These are phyloP conservation scores for Thelonectria blattea DNA, from an alignment of 2,329 filamentous ascomycete genomes.

Conservation along the genomic window DNA sequence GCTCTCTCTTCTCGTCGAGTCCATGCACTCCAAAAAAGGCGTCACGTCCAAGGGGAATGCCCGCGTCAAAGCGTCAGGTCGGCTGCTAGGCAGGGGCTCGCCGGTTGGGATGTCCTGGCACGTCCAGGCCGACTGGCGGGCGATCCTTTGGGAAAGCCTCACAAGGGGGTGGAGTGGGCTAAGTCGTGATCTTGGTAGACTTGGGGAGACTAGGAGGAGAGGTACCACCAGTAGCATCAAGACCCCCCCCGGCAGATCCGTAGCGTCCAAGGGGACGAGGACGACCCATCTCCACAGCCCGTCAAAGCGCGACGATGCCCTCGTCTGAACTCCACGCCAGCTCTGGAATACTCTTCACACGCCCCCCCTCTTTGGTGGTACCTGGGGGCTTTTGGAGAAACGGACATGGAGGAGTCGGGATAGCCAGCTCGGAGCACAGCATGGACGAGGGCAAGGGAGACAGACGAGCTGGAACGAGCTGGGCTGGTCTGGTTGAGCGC, in stretches of 20 bases:
- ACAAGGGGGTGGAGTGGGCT: conserved; percentile 20
- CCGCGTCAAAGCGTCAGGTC: conserved; percentile 28
- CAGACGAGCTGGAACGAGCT: conserved; percentile 16
- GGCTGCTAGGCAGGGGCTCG: conserved; percentile 24
- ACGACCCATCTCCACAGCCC: conserved; percentile 22
- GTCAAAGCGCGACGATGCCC: conserved; percentile 24
- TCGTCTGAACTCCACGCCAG: conserved; percentile 2
- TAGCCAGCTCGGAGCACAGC: conserved; percentile 5
- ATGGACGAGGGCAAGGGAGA: background rate
- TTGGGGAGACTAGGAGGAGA: background rate
- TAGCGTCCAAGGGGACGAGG: conserved; percentile 26
- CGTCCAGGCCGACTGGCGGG: conserved; percentile 11
- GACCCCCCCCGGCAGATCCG: conserved; percentile 36
- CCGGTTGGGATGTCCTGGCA: conserved; percentile 11
- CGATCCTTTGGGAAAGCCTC: conserved; percentile 23
- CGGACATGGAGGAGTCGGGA: conserved; percentile 1
- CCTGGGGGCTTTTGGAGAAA: no score
- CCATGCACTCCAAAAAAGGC: conserved; percentile 4
- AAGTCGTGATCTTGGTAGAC: conserved; percentile 21
- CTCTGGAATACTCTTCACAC: background rate
- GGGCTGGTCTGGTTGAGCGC: conserved; percentile 25
- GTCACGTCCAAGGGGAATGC: conserved; percentile 14
- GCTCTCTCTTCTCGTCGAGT: conserved; percentile 11
- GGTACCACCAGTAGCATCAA: conserved; percentile 21
- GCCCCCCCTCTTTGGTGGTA: no score